Base-by-base conservation (phyloP, 306 rosid genomes). In the Dicorynia guianensis region DNA sequence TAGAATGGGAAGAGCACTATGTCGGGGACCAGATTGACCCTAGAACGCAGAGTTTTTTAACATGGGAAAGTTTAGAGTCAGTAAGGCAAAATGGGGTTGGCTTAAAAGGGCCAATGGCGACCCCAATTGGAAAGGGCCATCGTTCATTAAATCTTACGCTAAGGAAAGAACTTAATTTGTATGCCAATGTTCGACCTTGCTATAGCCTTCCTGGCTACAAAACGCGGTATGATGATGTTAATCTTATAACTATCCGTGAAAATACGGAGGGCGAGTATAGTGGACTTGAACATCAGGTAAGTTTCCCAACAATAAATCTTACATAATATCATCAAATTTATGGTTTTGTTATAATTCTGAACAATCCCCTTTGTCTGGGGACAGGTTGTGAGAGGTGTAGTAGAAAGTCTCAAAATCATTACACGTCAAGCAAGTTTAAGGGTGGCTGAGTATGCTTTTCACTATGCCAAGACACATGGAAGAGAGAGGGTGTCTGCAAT, bases 251-350 rank as follows among this genome's bases (percentile, higher is more conserved):
- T 5, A 96, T 96, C 71, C 99, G 98, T 85, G 99, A 96, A 83
- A 96, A 96, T 71, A 96, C 99, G 0, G 98, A 96, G 81, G 99
- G 99, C 65, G 99, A 96, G 85, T 92, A 96, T 80, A 92, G 97
- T 87, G 99, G 99, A 44, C 99, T 96, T 85, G 99, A 96, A 64
- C 98, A 96, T 89, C 98, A 96, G 90, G 99, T 86, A 87, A 90
- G 80, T 69, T 74, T 73, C 53, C 20, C 44, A 34, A 42, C 49
- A 62, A 6, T 53, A 52, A 65, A 55, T 60, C 39, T 55, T 36
- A 12, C 9, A 3, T 53, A 34, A 67, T 77, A 25, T 50, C 36
- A 50, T 60, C 42, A 39, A 11, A 72, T 60, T 34, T 61, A 48
- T 67, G 74, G 47, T 72, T 25, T 25, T 35, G 64, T 36, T 57